A percentile compares a stretch with the other conserved stretches of the same genome.
Conservation (phyloP, 2,329 filamentous ascomycete genomes). For the Sclerotinia glacialis region DNA sequence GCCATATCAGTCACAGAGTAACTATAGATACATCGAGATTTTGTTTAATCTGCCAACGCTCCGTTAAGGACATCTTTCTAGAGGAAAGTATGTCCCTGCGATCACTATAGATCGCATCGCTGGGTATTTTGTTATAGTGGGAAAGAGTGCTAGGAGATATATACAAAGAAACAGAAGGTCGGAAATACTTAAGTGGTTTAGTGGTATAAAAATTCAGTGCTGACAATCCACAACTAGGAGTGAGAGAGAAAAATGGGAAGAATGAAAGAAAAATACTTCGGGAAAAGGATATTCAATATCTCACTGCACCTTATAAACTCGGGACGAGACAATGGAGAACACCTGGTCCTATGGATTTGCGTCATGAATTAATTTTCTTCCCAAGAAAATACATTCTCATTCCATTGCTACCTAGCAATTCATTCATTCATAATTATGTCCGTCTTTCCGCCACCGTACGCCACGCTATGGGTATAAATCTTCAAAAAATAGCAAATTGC, state of each 20-base stretch:
- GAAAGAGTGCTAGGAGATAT: constrained; percentile 2
- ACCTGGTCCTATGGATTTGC: constrained; percentile 11
- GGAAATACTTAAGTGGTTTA: not conserved
- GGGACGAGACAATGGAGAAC: not conserved
- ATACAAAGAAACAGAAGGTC: constrained; percentile 11
- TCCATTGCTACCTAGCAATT: constrained; percentile 23
- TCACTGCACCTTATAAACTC: constrained; percentile 5
- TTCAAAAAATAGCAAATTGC: constrained; percentile 24
- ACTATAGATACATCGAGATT: constrained; percentile 25
- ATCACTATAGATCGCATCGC: constrained; percentile 72
- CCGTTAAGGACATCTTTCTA: constrained; percentile 74
- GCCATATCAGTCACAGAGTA: constrained; percentile 19
- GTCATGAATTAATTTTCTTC: not conserved
- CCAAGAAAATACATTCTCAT: not conserved
- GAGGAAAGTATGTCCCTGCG: constrained; percentile 66
- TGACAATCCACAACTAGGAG: not conserved
- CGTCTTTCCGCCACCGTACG: constrained; percentile 27
- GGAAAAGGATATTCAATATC: not conserved
- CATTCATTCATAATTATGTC: constrained; percentile 18
- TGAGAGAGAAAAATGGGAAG: not conserved
- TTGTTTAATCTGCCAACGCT: constrained; percentile 63
- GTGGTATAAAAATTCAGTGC: not conserved
- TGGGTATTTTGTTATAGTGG: constrained; percentile 46
- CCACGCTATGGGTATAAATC: constrained; percentile 33
- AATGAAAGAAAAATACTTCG: not conserved